Percentiles rank a stretch among this genome's conserved stretches.
Evolutionary conservation across 2,329 filamentous ascomycete species (phyloP).

Genomic region (Paracamarosporium sp.): DNA sequence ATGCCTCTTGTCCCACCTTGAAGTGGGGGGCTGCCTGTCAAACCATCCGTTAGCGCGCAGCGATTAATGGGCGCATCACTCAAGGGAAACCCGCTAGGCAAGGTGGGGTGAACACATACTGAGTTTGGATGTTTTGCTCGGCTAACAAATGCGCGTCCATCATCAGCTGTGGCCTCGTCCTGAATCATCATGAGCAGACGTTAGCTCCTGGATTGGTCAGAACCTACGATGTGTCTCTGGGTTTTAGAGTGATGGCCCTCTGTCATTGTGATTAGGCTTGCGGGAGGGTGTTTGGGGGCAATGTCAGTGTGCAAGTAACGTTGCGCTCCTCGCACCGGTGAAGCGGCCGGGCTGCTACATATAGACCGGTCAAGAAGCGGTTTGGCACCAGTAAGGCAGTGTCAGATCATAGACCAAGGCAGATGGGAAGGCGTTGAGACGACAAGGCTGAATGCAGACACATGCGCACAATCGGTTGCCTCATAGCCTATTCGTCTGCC

Average conservation of each 20-base stretch:
- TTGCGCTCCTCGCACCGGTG: too few species aligned
- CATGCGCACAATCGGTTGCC: too few species aligned
- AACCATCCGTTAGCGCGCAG: not conserved
- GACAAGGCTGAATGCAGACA: too few species aligned
- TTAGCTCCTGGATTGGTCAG: not conserved
- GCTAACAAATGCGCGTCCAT: not conserved
- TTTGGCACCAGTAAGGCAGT: too few species aligned
- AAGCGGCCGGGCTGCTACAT: too few species aligned
- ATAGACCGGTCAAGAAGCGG: too few species aligned
- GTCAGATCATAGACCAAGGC: too few species aligned
- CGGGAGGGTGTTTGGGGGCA: not conserved
- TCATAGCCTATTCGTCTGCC: too few species aligned
- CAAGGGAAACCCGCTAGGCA: too few species aligned
- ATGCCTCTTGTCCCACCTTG: constrained; percentile 1
- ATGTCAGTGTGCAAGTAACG: too few species aligned
- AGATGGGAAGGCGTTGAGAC: too few species aligned
- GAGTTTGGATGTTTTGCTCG: not conserved
- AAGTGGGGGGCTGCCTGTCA: not conserved
- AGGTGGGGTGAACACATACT: not conserved
- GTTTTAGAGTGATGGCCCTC: not conserved
- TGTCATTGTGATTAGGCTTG: not conserved
- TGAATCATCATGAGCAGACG: not conserved
- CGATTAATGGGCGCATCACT: too few species aligned
- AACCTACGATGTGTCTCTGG: not conserved
- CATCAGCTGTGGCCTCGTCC: constrained; percentile 1